Percentiles rank a stretch among this genome's conserved stretches.
phyloP scores from a whole-genome alignment of 2,329 filamentous ascomycete genomes.

The Boeremia lycopersici region DNA sequence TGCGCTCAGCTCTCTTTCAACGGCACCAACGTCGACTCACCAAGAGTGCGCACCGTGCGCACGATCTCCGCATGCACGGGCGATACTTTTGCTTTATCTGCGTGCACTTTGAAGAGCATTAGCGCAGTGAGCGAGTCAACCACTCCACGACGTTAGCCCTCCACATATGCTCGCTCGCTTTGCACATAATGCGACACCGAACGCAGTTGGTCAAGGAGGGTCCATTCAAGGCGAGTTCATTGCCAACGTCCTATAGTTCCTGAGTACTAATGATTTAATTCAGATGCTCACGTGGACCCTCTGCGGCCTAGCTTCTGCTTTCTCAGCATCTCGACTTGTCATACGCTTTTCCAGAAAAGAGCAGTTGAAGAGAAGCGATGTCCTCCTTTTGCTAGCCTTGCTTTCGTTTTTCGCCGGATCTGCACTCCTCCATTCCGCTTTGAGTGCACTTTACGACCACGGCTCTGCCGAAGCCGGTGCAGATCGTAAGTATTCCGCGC shows the following conservation, averaged over 20 bases:
- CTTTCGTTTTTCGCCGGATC: conserved; percentile 18
- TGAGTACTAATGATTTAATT: background rate
- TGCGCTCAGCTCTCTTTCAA: background rate
- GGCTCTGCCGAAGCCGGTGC: background rate
- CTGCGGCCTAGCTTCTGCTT: background rate
- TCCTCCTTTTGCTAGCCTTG: conserved; percentile 21
- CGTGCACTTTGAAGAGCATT: background rate
- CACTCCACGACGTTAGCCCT: background rate
- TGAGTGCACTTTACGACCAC: conserved; percentile 14
- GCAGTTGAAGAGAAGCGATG: conserved; percentile 19
- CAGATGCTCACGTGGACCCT: background rate
- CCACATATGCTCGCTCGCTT: background rate
- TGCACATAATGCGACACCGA: background rate
- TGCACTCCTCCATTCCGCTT: conserved; percentile 15
- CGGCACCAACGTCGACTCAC: background rate
- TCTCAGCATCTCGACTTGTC: conserved; percentile 15
- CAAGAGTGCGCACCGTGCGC: background rate
- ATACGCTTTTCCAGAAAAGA: conserved; percentile 22
- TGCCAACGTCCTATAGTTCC: background rate
- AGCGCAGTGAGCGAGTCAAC: background rate
- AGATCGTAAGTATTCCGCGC: background rate
- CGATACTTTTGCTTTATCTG: background rate
- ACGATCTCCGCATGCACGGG: background rate
- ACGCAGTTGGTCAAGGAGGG: background rate
- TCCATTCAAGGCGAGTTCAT: background rate